Base-by-base conservation (phyloP, 1,284 basidiomycete species). In the Omphalotus olearius region DNA sequence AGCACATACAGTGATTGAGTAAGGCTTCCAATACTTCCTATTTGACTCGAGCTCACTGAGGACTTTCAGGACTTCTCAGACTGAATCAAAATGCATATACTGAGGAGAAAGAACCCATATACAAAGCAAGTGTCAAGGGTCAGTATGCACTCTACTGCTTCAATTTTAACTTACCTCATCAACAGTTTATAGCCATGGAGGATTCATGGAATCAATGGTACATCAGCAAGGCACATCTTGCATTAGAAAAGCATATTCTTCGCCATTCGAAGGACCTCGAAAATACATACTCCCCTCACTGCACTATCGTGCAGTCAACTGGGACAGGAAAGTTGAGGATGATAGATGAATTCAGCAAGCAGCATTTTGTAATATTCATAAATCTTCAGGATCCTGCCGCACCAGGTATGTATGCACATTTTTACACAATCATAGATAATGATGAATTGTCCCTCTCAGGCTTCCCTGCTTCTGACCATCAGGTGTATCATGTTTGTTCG, bases 261-360 rank as follows among this genome's bases (percentile, higher is more conserved):
- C 43, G 16, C 26, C 25, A 45, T 30, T 17, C 18, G 7, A 14
- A 14, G 25, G n/a, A 5, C 4, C 18, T 45, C 25, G 7, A 3
- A 25, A 9, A 5, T 26, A n/a, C 10, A 28, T 45, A 45, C 26
- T n/a, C 40, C 11, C 40, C 40, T 23, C 13, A 42, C 40, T 23
- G 40, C 40, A 23, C 14, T 17, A 16, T 42, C 17, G 14, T 42
- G 17, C 40, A 42, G 13, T 16, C 40, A 5, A 23, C 14, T 14
- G 43, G 43, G 30, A 45, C 43, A 45, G 43, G 43, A 13, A 45
- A 45, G 43, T 45, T 25, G 25, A 25, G 43, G 28, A 45, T 25
- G 13, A 9, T 45, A 28, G 43, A 45, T n/a, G 43, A 45, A n/a
- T 45, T 45, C 25, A 45, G 43, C n/a, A 45, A 45, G 17, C 16